phyloP scores from a whole-genome alignment of 192 early-diverging fungal genomes.

The Backusella morwellensis region DNA sequence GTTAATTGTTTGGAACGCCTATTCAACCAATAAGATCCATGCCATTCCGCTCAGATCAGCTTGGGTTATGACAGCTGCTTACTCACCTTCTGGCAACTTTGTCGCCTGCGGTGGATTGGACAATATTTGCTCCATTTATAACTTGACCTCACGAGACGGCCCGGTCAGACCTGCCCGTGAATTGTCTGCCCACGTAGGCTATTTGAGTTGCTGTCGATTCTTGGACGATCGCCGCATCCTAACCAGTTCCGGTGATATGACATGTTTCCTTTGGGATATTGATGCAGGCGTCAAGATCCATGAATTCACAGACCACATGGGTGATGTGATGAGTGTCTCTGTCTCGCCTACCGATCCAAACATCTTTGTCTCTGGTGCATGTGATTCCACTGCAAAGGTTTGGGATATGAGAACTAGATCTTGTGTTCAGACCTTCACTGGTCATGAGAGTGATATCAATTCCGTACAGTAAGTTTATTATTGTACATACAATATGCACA shows the following conservation, averaged over 20 bases:
- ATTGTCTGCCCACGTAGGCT: constrained; percentile 91
- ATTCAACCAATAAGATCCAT: constrained; percentile 97
- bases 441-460: constrained; percentile 96
- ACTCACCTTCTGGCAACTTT: constrained; percentile 94
- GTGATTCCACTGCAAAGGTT: constrained; percentile 96
- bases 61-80: constrained; percentile 99
- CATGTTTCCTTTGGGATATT: constrained; percentile 99
- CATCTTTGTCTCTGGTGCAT: constrained; percentile 96
- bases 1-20: constrained; percentile 98
- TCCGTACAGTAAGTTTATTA: constrained; percentile 68
- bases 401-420: constrained; percentile 97
- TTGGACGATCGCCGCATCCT: constrained; percentile 95
- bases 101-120: constrained; percentile 99
- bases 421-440: constrained; percentile 97
- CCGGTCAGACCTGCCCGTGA: constrained; percentile 92
- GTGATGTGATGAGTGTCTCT: constrained; percentile 97
- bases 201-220: constrained; percentile 96
- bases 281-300: constrained; percentile 95
- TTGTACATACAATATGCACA: not conserved
- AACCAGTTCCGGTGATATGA: constrained; percentile 96
- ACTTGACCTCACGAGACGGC: constrained; percentile 93
- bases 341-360: constrained; percentile 87
- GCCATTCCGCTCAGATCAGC: constrained; percentile 98
- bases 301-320: constrained; percentile 96
- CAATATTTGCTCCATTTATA: constrained; percentile 99